Conservation (phyloP, 345 rosid species). For the Eucalyptus erythrocorys region DNA sequence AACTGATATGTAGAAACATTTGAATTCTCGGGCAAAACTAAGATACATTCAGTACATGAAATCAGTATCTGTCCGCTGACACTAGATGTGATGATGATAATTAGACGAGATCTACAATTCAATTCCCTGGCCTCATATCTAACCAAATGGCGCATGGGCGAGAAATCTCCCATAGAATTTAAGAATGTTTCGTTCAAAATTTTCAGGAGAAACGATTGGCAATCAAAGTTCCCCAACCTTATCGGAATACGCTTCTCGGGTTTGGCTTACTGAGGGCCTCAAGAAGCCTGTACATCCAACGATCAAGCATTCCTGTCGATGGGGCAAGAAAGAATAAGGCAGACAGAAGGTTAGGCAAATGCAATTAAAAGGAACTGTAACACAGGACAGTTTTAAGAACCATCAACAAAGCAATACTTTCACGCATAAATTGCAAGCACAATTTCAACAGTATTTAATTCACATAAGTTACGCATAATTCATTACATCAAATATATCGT, state of each 20-base stretch:
- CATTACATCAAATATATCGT: not conserved
- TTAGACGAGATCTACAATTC: not conserved
- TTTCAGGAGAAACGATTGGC: not conserved
- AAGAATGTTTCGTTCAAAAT: not conserved
- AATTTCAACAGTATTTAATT: not conserved
- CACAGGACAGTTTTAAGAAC: not conserved
- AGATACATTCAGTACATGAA: not conserved
- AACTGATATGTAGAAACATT: not conserved
- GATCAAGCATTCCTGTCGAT: slow-evolving; percentile 81
- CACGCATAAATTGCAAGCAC: not conserved
- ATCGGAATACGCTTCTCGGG: slow-evolving; percentile 4
- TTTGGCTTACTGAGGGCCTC: slow-evolving; percentile 52
- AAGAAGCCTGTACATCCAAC: slow-evolving; percentile 87
- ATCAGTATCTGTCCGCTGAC: not conserved
- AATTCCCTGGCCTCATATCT: not conserved
- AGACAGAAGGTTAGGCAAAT: not conserved
- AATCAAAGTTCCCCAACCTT: not conserved
- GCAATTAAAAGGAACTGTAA: not conserved
- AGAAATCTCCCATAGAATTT: not conserved
- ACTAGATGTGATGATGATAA: not conserved
- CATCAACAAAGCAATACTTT: not conserved
- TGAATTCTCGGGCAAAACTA: not conserved
- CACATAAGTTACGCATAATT: not conserved
- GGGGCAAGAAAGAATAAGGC: not conserved
- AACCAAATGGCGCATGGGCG: not conserved